Base-by-base conservation (phyloP, 768 basidiomycete species). In the Naganishia vaughanmartiniae region DNA sequence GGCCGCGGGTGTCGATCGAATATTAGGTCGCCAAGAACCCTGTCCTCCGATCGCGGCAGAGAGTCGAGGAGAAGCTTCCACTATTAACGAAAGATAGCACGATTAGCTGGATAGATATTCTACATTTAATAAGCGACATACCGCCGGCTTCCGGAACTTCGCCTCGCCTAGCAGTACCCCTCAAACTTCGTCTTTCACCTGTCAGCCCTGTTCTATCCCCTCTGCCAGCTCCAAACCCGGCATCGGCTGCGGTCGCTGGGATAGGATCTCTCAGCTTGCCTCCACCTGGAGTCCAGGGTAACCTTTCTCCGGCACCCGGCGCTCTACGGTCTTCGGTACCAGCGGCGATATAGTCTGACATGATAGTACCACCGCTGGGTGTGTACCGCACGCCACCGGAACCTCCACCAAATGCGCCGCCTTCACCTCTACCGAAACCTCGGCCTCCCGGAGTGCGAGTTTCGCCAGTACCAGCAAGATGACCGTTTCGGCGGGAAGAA, bases 401-500 rank as follows among this genome's bases (percentile, higher is more conserved):
- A 67, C 74, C 73, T 28, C 74, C 75, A 19, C 77, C 78, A 33
- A 81, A 76, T 1, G 77, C 76, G 1, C 78, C 78, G 14, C 78
- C 78, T 70, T 81, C 80, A 26, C 78, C 77, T 42, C 78, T 63
- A n/a, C 77, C 80, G 65, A 81, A 81, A 19, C 76, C 78, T 24
- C 72, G 75, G 68, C 60, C 51, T 34, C 63, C 60, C 17, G 56
- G 33, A 24, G 63, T 30, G 10, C 69, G 28, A 26, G 60, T 54
- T 21, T 58, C 45, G 36, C 39, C 51, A 17, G 63, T 60, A 30
- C 34, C 53, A 19, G 53, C 53, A 33, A 60, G 36, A 84, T 76
- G 89, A 81, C 69, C 89, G 86, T 82, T 87, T 81, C 78, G 79
- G 73, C 75, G 83, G 70, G 79, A 83, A 78, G 46, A 88, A 83